A percentile compares a stretch with the other conserved stretches of the same genome.
phyloP scores from a whole-genome alignment of 2,329 filamentous ascomycete genomes.

The Ophiostoma sp. region DNA sequence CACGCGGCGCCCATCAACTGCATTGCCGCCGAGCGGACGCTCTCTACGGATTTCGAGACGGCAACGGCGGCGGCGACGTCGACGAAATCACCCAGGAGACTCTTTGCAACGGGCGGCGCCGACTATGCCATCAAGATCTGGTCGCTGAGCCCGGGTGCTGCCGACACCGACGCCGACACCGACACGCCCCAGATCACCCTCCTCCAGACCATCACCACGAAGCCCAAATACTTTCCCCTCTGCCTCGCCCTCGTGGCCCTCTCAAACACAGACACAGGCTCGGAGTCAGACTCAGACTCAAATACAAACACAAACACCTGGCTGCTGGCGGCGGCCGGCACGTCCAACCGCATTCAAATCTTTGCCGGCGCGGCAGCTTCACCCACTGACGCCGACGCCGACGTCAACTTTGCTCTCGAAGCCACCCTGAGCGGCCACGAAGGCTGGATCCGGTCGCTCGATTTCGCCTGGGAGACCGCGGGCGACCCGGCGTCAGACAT shows the following conservation, averaged over 20 bases:
- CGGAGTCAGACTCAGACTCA: too few species aligned
- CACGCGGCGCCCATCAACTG: slow-evolving; percentile 75
- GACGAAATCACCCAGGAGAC: neutral
- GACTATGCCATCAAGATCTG: slow-evolving; percentile 71
- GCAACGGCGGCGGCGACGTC: neutral
- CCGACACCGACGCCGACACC: neutral
- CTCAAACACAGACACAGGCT: slow-evolving; percentile 57
- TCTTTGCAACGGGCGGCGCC: slow-evolving; percentile 73
- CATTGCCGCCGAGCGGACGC: slow-evolving; percentile 38
- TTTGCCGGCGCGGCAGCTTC: slow-evolving; percentile 49
- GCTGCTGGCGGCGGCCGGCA: slow-evolving; percentile 80
- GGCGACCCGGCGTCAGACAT: slow-evolving; percentile 60
- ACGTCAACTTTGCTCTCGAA: slow-evolving; percentile 59
- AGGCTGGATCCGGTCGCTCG: slow-evolving; percentile 85
- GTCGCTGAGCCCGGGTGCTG: slow-evolving; percentile 47
- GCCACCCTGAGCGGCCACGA: slow-evolving; percentile 84
- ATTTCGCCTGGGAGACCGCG: slow-evolving; percentile 61
- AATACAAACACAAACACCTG: slow-evolving; percentile 35
- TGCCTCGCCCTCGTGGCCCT: slow-evolving; percentile 61
- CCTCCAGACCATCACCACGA: slow-evolving; percentile 65
- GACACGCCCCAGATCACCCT: slow-evolving; percentile 55
- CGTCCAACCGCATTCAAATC: slow-evolving; percentile 74
- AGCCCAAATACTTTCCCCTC: slow-evolving; percentile 77
- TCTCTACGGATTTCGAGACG: too few species aligned
- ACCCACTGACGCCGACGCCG: slow-evolving; percentile 19